phyloP scores from a whole-genome alignment of 139 green algal genomes.

The Parachlorella kessleri region DNA sequence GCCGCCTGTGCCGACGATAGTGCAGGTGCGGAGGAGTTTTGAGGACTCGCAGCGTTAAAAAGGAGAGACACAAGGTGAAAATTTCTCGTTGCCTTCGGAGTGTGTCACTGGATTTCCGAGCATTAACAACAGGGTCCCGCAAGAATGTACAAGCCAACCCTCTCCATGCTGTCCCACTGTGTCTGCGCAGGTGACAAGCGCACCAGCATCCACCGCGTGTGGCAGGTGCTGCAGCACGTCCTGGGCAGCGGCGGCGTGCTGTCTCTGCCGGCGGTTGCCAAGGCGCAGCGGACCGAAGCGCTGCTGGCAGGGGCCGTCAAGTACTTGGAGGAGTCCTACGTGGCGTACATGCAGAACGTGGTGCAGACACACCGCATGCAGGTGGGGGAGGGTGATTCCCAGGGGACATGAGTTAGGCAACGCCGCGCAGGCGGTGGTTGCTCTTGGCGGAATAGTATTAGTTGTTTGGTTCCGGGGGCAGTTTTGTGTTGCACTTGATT shows the following conservation, averaged over 20 bases:
- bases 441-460: too few species aligned
- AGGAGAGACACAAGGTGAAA: too few species aligned
- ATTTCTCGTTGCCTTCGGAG: too few species aligned
- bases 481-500: too few species aligned
- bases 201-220: slow-evolving; percentile 60
- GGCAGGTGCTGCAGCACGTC: slow-evolving; percentile 67
- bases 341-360: slow-evolving; percentile 60
- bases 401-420: too few species aligned
- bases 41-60: too few species aligned
- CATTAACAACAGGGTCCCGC: too few species aligned
- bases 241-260: slow-evolving; percentile 41
- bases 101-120: too few species aligned
- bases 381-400: slow-evolving; percentile 40
- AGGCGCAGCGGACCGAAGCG: slow-evolving; percentile 12
- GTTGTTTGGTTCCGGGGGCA: too few species aligned
- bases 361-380: slow-evolving; percentile 58
- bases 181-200: slow-evolving; percentile 20
- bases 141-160: too few species aligned
- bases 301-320: slow-evolving; percentile 46
- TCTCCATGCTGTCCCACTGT: background rate
- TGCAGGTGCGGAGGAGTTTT: slow-evolving; percentile 3
- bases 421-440: too few species aligned
- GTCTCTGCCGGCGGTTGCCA: slow-evolving; percentile 17
- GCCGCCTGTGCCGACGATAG: slow-evolving; percentile 33
- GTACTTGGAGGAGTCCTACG: slow-evolving; percentile 68